Evolutionary conservation across 2,329 filamentous ascomycete species (phyloP), one percentile per base, ranked within the genome.

Genomic region (Cladosporium sphaerospermum): DNA sequence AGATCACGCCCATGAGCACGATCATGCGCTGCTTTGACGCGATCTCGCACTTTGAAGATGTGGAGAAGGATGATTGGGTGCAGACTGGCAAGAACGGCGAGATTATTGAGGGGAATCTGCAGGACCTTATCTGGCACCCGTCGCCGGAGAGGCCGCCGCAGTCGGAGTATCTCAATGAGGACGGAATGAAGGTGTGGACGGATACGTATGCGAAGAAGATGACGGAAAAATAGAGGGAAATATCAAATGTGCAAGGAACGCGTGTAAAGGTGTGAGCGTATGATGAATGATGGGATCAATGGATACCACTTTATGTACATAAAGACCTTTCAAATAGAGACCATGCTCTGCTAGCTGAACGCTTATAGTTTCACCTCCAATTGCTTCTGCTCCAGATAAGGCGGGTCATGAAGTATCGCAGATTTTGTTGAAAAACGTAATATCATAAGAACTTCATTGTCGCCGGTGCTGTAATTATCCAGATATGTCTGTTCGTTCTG

Each of bases 1-100:
- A 71, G 23, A 65, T 72, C 48, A 74, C 71, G 8, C 70, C 71
- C 1, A 62, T 73, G 56, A 63, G 62, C 2, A 73, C 71, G 0
- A 70, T 70, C n/a, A 56, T 69, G 41, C 67, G 67, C 47, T 69
- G 68, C 3, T 73, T 73, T 45, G 66, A 70, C 47, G 68, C 65
- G 9, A 64, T 73, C 40, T 59, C 54, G 9, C 41, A 56, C 13
- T 56, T 65, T 34, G 61, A 62, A 10, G 32, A 51, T 16, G 55
- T 71, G 9, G 61, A 52, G 7, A 55, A 59, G 2, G 59, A 51
- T 8, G 56, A 56, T 4, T 67, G 64, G 64, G 59, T 60, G 10
- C 40, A 56, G 52, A 50, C 42, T 9, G 62, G 59, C 3, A 54
- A 46, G 48, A 63, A 59, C 50, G 66, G 65, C 10, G 52, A 62